A percentile compares a stretch with the other conserved stretches of the same genome.
These are phyloP conservation scores for Leishmania martiniquensis DNA, from an alignment of 208 protist species.

Conservation along the genomic window DNA sequence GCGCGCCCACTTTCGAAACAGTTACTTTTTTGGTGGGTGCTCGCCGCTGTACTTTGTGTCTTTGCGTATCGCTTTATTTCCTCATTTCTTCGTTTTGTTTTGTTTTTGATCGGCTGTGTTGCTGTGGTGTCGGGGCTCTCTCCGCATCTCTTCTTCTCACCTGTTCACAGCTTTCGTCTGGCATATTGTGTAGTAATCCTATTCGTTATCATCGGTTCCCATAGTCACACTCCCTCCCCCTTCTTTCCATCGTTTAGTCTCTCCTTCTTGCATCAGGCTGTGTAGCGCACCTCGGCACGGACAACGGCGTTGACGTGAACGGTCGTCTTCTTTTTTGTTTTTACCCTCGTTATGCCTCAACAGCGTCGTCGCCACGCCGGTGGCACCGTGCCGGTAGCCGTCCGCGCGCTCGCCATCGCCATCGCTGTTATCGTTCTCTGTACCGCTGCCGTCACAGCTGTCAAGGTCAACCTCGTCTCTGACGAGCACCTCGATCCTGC, in stretches of 20 bases:
- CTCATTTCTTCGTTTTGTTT: not conserved
- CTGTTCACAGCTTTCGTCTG: no score
- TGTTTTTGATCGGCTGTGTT: no score
- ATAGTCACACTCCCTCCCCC: not conserved
- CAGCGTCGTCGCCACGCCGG: not conserved
- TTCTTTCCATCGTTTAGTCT: no score
- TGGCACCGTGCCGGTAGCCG: constrained; percentile 1
- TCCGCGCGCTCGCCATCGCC: constrained; percentile 5
- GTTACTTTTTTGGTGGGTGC: no score
- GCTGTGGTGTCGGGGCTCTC: no score
- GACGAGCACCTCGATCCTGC: constrained; percentile 81
- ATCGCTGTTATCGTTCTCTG: constrained; percentile 5
- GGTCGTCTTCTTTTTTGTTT: not conserved
- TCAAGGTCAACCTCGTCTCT: constrained; percentile 57
- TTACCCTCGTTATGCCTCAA: not conserved
- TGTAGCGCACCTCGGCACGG: not conserved
- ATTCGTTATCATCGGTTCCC: not conserved
- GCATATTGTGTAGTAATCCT: no score
- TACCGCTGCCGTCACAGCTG: not conserved
- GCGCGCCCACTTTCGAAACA: no score
- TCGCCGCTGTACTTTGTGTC: no score
- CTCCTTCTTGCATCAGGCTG: not conserved
- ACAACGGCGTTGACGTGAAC: not conserved
- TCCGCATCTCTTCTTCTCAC: no score
- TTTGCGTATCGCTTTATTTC: not conserved